phyloP scores from a whole-genome alignment of 2,329 filamentous ascomycete species.

The Pseudopyrenochaeta lycopersici region DNA sequence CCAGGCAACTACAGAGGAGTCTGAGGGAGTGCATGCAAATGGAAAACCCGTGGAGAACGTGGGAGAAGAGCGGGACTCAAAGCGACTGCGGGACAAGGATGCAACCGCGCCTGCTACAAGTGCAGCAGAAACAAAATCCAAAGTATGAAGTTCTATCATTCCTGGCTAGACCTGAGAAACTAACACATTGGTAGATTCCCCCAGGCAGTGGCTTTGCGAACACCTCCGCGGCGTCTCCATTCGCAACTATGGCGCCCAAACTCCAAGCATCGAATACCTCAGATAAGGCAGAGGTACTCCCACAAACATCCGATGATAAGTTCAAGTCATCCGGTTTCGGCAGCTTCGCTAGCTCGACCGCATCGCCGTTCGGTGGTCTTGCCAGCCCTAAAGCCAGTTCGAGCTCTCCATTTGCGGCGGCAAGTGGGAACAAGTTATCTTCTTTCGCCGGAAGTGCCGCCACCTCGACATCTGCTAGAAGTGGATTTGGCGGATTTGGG shows the following conservation, averaged over 20 bases:
- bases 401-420: conserved; percentile 49
- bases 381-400: conserved; percentile 21
- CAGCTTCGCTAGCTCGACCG: conserved; percentile 49
- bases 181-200: conserved; percentile 39
- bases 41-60: conserved; percentile 23
- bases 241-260: conserved; percentile 54
- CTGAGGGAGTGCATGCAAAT: conserved; percentile 21
- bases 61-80: conserved; percentile 45
- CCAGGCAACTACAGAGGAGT: conserved; percentile 12
- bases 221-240: conserved; percentile 57
- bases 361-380: conserved; percentile 48
- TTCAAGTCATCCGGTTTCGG: conserved; percentile 63
- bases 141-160: conserved; percentile 21
- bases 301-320: conserved; percentile 54
- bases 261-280: conserved; percentile 36
- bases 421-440: conserved; percentile 31
- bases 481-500: conserved; percentile 47
- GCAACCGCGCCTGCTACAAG: conserved; percentile 26
- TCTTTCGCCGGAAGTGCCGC: conserved; percentile 33
- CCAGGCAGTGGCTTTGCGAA: conserved; percentile 55
- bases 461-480: conserved; percentile 24
- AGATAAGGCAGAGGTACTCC: conserved; percentile 28
- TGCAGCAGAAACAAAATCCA: conserved; percentile 29
- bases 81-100: conserved; percentile 47
- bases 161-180: not conserved